Evolutionary conservation across 768 basidiomycete genomes (phyloP).

Genomic region (Fistulinella prunicolor): DNA sequence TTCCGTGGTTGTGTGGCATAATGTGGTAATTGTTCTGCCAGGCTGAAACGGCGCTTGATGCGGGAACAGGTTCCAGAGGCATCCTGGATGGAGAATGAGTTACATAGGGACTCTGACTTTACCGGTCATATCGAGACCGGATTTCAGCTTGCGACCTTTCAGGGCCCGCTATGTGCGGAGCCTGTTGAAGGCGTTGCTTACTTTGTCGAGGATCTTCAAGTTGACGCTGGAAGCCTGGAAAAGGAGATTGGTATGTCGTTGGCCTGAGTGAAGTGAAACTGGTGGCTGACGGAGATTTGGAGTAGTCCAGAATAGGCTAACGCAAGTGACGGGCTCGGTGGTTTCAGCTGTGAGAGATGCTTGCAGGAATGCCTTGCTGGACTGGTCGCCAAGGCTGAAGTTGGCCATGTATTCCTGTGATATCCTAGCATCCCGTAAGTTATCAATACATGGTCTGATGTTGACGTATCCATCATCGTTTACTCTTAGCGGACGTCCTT

Average conservation of each 20-base stretch:
- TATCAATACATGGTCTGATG: not conserved
- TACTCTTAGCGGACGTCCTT: conserved; percentile 78
- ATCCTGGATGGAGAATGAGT: conserved; percentile 32
- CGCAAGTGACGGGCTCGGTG: conserved; percentile 86
- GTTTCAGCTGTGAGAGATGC: conserved; percentile 88
- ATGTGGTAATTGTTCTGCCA: conserved; percentile 25
- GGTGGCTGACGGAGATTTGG: conserved; percentile 13
- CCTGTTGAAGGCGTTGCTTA: conserved; percentile 92
- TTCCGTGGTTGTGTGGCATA: conserved; percentile 5
- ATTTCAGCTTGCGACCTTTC: conserved; percentile 92
- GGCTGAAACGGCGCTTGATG: conserved; percentile 50
- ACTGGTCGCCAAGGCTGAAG: conserved; percentile 97
- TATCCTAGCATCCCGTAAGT: conserved; percentile 94
- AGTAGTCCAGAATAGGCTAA: conserved; percentile 72
- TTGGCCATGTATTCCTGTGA: conserved; percentile 99
- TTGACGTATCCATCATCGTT: conserved; percentile 8
- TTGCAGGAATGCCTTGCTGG: conserved; percentile 84
- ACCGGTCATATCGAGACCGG: conserved; percentile 86
- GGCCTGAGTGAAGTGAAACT: conserved; percentile 1
- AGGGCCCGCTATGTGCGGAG: conserved; percentile 93
- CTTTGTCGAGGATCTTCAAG: conserved; percentile 74
- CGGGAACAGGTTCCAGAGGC: conserved; percentile 34
- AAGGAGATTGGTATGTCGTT: conserved; percentile 62
- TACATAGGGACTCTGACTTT: conserved; percentile 51
- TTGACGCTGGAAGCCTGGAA: conserved; percentile 56